A percentile compares a stretch with the other conserved stretches of the same genome.
These are phyloP conservation scores for Xylaria multiplex DNA, from an alignment of 2,329 filamentous ascomycete genomes.

Conservation along the genomic window DNA sequence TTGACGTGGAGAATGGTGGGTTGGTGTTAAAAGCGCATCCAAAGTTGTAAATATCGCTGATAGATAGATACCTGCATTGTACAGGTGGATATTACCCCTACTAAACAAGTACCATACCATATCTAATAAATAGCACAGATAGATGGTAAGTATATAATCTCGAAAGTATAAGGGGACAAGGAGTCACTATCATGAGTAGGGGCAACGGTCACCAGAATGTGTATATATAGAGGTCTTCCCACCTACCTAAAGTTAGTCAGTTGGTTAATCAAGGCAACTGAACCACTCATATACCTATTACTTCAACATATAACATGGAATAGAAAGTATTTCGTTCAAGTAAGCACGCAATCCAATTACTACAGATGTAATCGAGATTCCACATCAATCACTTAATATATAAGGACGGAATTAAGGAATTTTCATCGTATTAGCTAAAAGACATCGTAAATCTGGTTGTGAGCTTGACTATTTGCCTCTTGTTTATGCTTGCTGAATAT, in stretches of 20 bases:
- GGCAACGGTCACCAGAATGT: too few species aligned
- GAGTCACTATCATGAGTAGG: too few species aligned
- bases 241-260: too few species aligned
- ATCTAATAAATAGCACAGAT: too few species aligned
- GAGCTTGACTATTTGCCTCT: slow-evolving; percentile 16
- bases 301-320: not conserved
- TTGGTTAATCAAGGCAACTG: too few species aligned
- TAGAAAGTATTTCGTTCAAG: not conserved
- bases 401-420: too few species aligned
- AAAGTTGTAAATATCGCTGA: slow-evolving; percentile 51
- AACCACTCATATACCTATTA: too few species aligned
- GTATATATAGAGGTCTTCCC: too few species aligned
- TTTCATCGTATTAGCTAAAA: slow-evolving; percentile 27
- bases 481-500: slow-evolving; percentile 20
- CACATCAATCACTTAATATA: not conserved
- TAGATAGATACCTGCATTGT: not conserved
- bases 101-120: too few species aligned
- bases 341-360: not conserved
- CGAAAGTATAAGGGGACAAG: too few species aligned
- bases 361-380: not conserved
- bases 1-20: slow-evolving; percentile 70
- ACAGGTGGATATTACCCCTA: not conserved
- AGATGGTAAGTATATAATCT: not conserved
- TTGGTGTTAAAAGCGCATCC: slow-evolving; percentile 62
- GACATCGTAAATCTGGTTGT: slow-evolving; percentile 10